Conservation (phyloP, 1,284 basidiomycete genomes). For the Cystobasidium pallidum region DNA sequence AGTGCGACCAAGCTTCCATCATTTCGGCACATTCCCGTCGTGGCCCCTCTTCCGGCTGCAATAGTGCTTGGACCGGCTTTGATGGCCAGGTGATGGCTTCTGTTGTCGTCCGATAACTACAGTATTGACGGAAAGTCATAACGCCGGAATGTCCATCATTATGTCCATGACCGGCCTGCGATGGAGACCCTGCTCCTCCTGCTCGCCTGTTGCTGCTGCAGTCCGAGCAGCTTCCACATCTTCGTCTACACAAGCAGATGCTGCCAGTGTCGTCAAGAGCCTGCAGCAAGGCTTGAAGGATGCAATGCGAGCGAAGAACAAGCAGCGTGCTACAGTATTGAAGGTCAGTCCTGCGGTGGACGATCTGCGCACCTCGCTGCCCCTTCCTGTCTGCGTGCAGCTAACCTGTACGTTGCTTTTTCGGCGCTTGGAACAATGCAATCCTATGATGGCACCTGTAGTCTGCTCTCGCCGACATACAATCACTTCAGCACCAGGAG, state of each 20-base stretch:
- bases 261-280: constrained; percentile 16
- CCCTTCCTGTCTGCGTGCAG: no score
- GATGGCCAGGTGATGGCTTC: neutral
- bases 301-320: constrained; percentile 42
- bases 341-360: no score
- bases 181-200: constrained; percentile 13
- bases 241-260: neutral
- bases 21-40: neutral
- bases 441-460: constrained; percentile 7
- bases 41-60: constrained; percentile 1
- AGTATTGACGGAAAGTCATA: no score
- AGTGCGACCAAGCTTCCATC: neutral
- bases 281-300: constrained; percentile 34
- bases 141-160: neutral
- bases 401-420: constrained; percentile 3
- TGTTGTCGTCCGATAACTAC: no score
- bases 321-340: constrained; percentile 24
- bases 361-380: no score
- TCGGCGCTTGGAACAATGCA: no score
- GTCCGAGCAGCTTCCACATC: constrained; percentile 16
- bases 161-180: neutral
- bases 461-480: constrained; percentile 39
- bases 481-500: constrained; percentile 39
- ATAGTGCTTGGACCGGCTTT: neutral
- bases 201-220: neutral